Percentiles rank a stretch among this genome's conserved stretches.
These are phyloP conservation scores for Arthrobotrys musiformis DNA, from an alignment of 2,329 filamentous ascomycete genomes.

Conservation along the genomic window DNA sequence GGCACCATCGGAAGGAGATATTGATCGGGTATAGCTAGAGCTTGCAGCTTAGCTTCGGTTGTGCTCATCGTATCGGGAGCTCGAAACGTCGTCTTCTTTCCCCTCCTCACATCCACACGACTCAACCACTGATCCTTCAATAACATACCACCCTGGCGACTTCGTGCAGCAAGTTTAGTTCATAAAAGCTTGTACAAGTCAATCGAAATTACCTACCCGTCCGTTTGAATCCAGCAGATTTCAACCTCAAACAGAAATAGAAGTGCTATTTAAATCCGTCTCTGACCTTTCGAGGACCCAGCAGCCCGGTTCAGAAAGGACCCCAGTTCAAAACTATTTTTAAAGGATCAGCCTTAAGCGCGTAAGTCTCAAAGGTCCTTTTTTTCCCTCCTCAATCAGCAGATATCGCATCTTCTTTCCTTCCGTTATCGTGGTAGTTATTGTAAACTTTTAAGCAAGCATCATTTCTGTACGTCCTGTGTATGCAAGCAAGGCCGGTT, in stretches of 20 bases:
- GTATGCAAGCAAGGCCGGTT: constrained; percentile 34
- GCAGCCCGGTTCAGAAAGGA: constrained; percentile 6
- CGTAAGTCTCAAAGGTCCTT: constrained; percentile 43
- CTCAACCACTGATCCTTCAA: not conserved
- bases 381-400: not conserved
- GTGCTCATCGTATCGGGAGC: constrained; percentile 50
- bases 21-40: constrained; percentile 38
- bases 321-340: constrained; percentile 36
- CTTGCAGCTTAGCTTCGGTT: constrained; percentile 53
- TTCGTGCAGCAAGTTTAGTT: not conserved
- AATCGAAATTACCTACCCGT: not conserved
- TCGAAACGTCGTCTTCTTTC: constrained; percentile 30
- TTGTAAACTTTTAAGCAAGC: constrained; percentile 23
- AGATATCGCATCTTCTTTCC: constrained; percentile 20
- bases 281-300: constrained; percentile 7
- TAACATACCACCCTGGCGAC: constrained; percentile 11
- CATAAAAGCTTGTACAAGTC: not conserved
- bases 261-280: not conserved
- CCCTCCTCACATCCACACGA: not conserved
- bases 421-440: constrained; percentile 6
- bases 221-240: not conserved
- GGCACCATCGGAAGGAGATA: constrained; percentile 24
- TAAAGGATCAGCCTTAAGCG: constrained; percentile 48
- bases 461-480: no score
- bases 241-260: constrained; percentile 1